These are phyloP conservation scores for Cicer yamashitae DNA, from an alignment of 306 rosid genomes.

Conservation along the genomic window DNA sequence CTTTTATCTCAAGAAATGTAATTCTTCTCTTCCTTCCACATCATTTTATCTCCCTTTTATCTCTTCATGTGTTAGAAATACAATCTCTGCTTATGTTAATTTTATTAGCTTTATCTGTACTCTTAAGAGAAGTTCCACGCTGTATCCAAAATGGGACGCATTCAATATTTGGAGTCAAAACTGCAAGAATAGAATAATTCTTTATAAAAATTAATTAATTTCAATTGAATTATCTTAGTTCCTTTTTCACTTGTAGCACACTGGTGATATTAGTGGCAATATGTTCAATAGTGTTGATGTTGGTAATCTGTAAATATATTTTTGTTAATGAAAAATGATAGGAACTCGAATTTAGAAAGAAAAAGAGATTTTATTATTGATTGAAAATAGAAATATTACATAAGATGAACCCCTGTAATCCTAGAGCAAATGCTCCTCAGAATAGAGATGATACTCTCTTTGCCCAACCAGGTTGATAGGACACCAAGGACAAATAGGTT, in stretches of 20 bases:
- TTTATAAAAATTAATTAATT: neutral
- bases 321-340: neutral
- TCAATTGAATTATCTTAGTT: neutral
- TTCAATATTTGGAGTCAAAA: constrained; percentile 3
- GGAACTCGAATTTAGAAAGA: too few relatives aligned
- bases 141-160: neutral
- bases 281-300: constrained; percentile 29
- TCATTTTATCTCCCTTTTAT: neutral
- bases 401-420: too few relatives aligned
- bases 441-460: too few relatives aligned
- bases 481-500: too few relatives aligned
- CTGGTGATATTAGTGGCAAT: constrained; percentile 7
- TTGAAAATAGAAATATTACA: too few relatives aligned
- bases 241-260: neutral
- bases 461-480: too few relatives aligned
- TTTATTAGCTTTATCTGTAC: constrained; percentile 13
- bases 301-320: constrained; percentile 13
- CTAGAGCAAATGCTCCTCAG: too few relatives aligned
- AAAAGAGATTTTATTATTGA: too few relatives aligned
- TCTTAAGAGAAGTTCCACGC: neutral
- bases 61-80: constrained; percentile 12
- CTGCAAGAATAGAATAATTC: neutral
- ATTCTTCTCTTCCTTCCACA: constrained; percentile 4
- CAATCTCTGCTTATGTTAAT: neutral
- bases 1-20: constrained; percentile 73